phyloP scores from a whole-genome alignment of 352 stramenopile species.

The Globisporangium perplexum region DNA sequence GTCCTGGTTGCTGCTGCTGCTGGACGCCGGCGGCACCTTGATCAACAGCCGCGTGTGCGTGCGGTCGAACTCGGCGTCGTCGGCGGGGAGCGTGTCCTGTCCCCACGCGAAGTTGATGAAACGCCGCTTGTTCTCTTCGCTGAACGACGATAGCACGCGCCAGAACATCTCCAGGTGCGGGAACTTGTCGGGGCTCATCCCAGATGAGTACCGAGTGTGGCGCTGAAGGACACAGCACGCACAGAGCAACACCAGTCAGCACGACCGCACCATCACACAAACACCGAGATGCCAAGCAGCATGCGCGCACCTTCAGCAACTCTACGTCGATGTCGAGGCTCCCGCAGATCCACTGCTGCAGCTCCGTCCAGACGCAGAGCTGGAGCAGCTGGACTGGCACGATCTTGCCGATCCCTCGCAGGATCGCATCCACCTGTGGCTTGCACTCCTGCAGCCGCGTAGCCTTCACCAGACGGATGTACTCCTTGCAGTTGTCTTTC shows the following conservation, averaged over 20 bases:
- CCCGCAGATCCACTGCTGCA: slow-evolving; percentile 76
- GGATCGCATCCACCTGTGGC: slow-evolving; percentile 65
- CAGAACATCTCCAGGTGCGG: slow-evolving; percentile 79
- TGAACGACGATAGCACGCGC: slow-evolving; percentile 52
- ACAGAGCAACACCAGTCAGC: slow-evolving; percentile 9
- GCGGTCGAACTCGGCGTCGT: slow-evolving; percentile 77
- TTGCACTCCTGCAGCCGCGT: slow-evolving; percentile 70
- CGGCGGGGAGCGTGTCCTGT: slow-evolving; percentile 67
- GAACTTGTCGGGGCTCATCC: slow-evolving; percentile 65
- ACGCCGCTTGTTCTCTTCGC: slow-evolving; percentile 66
- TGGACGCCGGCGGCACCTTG: slow-evolving; percentile 47
- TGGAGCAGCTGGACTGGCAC: slow-evolving; percentile 62
- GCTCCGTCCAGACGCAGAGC: slow-evolving; percentile 71
- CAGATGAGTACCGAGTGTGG: slow-evolving; percentile 74
- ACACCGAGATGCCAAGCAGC: slow-evolving; percentile 17
- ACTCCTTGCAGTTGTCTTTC: slow-evolving; percentile 69
- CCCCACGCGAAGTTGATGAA: slow-evolving; percentile 87
- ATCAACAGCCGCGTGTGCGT: slow-evolving; percentile 70
- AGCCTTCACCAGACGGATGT: slow-evolving; percentile 53
- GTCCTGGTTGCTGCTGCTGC: too few species aligned
- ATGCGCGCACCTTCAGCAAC: slow-evolving; percentile 50
- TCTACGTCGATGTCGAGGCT: slow-evolving; percentile 72
- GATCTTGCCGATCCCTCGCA: slow-evolving; percentile 62
- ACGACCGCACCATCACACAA: slow-evolving; percentile 6
- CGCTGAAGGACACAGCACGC: slow-evolving; percentile 39